Conservation (phyloP, 257 asterid species). For the Cordia subcordata region DNA sequence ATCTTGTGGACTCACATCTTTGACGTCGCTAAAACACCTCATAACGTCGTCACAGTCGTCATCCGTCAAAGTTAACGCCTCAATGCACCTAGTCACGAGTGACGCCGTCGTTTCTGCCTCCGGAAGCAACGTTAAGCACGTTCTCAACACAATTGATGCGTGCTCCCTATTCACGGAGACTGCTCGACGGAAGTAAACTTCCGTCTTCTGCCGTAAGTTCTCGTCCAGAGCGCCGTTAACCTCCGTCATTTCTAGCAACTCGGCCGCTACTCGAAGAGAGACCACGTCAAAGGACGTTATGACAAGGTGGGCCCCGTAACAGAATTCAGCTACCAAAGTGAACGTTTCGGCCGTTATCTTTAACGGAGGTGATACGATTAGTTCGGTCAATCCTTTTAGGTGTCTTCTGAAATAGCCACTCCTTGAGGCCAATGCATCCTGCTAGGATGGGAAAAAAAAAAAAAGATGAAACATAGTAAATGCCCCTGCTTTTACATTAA, state of each 20-base stretch:
- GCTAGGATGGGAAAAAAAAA: too few relatives aligned
- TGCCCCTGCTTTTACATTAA: constrained; percentile 26
- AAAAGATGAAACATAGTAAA: constrained; percentile 27
- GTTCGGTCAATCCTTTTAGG: constrained; percentile 42
- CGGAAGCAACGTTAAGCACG: constrained; percentile 62
- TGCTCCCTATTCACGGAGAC: constrained; percentile 46
- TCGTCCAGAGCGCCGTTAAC: constrained; percentile 20
- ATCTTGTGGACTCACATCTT: constrained; percentile 32
- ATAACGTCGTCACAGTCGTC: constrained; percentile 32
- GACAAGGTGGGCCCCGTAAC: constrained; percentile 51
- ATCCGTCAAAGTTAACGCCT: constrained; percentile 51
- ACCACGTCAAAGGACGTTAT: constrained; percentile 75
- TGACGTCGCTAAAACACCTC: constrained; percentile 40
- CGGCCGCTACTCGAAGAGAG: constrained; percentile 76
- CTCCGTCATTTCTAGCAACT: constrained; percentile 63
- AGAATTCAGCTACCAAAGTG: constrained; percentile 55
- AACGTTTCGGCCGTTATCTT: constrained; percentile 71
- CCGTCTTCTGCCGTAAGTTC: constrained; percentile 54
- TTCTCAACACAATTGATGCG: constrained; percentile 48
- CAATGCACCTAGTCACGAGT: constrained; percentile 69
- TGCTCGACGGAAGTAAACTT: constrained; percentile 55
- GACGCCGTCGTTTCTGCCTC: constrained; percentile 64
- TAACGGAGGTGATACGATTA: constrained; percentile 78
- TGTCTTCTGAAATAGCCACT: constrained; percentile 58
- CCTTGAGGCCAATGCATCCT: constrained; percentile 57